Base-by-base conservation (phyloP, 176 grass and related monocot genomes). In the Thalia dealbata region DNA sequence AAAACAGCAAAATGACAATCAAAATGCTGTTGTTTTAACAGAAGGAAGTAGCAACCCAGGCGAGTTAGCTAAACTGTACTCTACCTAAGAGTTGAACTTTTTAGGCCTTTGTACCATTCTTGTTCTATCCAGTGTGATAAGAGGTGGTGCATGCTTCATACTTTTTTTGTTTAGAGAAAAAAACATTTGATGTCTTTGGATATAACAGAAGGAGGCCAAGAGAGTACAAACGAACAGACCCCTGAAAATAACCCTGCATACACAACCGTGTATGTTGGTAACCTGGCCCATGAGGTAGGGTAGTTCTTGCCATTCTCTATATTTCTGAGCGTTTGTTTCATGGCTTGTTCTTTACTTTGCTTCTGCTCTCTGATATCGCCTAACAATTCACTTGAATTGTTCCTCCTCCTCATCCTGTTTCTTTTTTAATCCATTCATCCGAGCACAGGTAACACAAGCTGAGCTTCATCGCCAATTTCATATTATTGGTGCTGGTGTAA, bases 401-500 rank as follows among this genome's bases (percentile, higher is more conserved):
- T 32, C 19, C n/a, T n/a, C n/a, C n/a, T n/a, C n/a, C n/a, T n/a
- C n/a, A n/a, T n/a, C n/a, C n/a, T n/a, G n/a, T n/a, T 77, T 54
- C 69, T 58, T 14, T 24, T 22, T 0, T 3, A 14, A 52, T 23
- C 6, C 25, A 30, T 26, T 80, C 52, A 77, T 79, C 29, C 73
- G 76, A 38, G 4, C 32, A 38, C 32, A 92, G 90, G 90, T 92
- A 76, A 86, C 85, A 51, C 81, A 87, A 62, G 83, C 85, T 75
- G 90, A 92, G 83, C 86, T 92, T 80, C 90, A 92, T 32, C 86
- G 81, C 52, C 90, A 92, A 45, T 89, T 92, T 78, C 88, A 89
- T 72, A 84, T 80, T 78, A 75, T 92, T 71, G 90, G 86, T 10
- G 81, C 88, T 51, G 90, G 90, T 32, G 90, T 87, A 23, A 92